Percentiles rank a stretch among this genome's conserved stretches.
phyloP scores from a whole-genome alignment of 345 rosid species.

The Boechera retrofracta region DNA sequence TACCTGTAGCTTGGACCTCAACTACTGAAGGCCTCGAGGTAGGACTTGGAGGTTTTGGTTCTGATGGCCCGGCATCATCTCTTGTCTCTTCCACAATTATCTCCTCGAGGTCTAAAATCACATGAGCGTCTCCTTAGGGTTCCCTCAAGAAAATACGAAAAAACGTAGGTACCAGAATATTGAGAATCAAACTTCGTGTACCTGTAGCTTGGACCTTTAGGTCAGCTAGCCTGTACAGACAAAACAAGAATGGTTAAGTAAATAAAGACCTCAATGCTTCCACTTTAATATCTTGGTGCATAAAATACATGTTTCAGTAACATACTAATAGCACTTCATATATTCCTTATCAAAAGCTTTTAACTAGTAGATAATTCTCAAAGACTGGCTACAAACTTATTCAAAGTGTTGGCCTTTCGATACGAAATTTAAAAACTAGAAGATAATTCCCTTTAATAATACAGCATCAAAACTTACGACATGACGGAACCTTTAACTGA shows the following conservation, averaged over 20 bases:
- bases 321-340: not conserved
- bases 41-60: slow-evolving; percentile 56
- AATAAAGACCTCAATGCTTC: not conserved
- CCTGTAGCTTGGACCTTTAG: not conserved
- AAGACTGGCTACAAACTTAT: not conserved
- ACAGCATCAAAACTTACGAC: not conserved
- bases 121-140: slow-evolving; percentile 53
- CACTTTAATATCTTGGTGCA: not conserved
- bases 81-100: slow-evolving; percentile 61
- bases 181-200: slow-evolving; percentile 10
- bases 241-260: slow-evolving; percentile 30
- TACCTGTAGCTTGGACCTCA: slow-evolving; percentile 17
- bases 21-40: slow-evolving; percentile 64
- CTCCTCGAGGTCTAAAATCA: slow-evolving; percentile 61
- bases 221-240: slow-evolving; percentile 14
- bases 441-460: not conserved
- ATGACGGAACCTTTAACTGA: not conserved
- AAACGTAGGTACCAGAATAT: slow-evolving; percentile 3
- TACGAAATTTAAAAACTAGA: not conserved
- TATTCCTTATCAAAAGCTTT: not conserved
- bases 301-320: not conserved
- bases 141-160: not conserved
- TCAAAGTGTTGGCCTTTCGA: not conserved
- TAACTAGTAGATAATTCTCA: not conserved
- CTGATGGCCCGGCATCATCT: slow-evolving; percentile 61